Base-by-base conservation (phyloP, 495 filamentous ascomycete species). In the Clavariopsis aquatica region DNA sequence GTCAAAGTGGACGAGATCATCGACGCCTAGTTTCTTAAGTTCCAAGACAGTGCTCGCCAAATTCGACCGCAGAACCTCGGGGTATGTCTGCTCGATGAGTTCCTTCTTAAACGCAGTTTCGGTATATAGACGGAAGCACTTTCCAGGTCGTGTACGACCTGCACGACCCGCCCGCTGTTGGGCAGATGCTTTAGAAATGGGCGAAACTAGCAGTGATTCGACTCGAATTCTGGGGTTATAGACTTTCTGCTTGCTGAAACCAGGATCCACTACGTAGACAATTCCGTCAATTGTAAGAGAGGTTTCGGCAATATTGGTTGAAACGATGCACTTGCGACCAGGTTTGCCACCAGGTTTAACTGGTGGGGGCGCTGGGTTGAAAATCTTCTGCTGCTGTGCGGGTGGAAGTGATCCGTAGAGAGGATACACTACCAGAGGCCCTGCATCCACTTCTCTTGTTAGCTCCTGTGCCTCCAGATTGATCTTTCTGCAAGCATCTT, bases 201-300 rank as follows among this genome's bases (percentile, higher is more conserved):
- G 90, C 13, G 95, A 96, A 5, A 99, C 93, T 5, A 99, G 80
- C 1, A 99, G 80, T 0, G 95, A 98, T 75, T 99, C 95, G 43
- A 98, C 93, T 72, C 95, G 89, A 59, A 96, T 90, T 56, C 95
- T 87, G 24, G 95, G 93, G 72, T 98, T 96, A 82, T 98, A 99
- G 65, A 99, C 92, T 78, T 99, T 99, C 74, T 99, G 95, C 81
- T 99, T 99, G 75, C 90, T 96, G 79, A 99, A 99, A 22, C 95
- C 95, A 7, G 95, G 94, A 73, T 99, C 95, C 9, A 99, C 93
- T 19, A 99, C 95, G 67, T 96, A 99, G 24, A 99, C 95, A 62
- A 99, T 98, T 73, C 95, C 95, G 73, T 99, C 95, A 55, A 99
- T 99, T 41, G 95, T 99, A 73, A 98, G 85, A 62, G 87, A 91